Evolutionary conservation across 2,329 filamentous ascomycete genomes (phyloP).

Genomic region (Cordyceps cateniannulata): DNA sequence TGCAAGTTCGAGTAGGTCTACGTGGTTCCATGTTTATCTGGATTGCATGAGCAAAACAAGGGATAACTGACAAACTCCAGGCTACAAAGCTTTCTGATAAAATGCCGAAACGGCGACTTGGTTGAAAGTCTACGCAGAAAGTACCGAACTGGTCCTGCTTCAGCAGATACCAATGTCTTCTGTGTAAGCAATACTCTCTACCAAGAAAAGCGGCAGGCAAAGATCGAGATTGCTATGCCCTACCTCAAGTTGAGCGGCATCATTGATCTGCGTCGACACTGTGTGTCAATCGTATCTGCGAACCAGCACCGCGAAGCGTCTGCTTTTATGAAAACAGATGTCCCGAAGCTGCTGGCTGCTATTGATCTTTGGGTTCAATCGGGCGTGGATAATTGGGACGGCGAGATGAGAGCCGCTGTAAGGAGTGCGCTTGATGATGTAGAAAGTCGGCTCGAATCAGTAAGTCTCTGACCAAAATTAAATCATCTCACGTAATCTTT

Average conservation of each 20-base stretch:
- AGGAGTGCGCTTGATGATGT: slow-evolving; percentile 26
- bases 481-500: slow-evolving; percentile 5
- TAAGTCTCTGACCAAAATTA: slow-evolving; percentile 16
- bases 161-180: slow-evolving; percentile 28
- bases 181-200: slow-evolving; percentile 40
- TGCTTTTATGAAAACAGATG: slow-evolving; percentile 32
- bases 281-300: slow-evolving; percentile 37
- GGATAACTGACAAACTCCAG: slow-evolving; percentile 23
- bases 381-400: slow-evolving; percentile 29
- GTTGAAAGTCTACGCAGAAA: slow-evolving; percentile 19
- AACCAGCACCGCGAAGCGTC: slow-evolving; percentile 30
- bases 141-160: slow-evolving; percentile 23
- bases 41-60: background rate
- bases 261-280: slow-evolving; percentile 33
- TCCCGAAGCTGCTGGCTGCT: slow-evolving; percentile 34
- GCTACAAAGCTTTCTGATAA: slow-evolving; percentile 22
- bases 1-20: too few relatives aligned
- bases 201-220: slow-evolving; percentile 27
- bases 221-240: slow-evolving; percentile 21
- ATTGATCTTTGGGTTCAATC: slow-evolving; percentile 38
- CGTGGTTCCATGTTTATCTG: background rate
- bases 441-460: slow-evolving; percentile 25
- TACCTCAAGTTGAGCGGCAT: slow-evolving; percentile 37
- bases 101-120: slow-evolving; percentile 31
- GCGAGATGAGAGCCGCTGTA: slow-evolving; percentile 30